Evolutionary conservation across 2,329 filamentous ascomycete species (phyloP), one percentile per base, ranked within the genome.

Genomic region (Myriosclerotinia duriaeana): DNA sequence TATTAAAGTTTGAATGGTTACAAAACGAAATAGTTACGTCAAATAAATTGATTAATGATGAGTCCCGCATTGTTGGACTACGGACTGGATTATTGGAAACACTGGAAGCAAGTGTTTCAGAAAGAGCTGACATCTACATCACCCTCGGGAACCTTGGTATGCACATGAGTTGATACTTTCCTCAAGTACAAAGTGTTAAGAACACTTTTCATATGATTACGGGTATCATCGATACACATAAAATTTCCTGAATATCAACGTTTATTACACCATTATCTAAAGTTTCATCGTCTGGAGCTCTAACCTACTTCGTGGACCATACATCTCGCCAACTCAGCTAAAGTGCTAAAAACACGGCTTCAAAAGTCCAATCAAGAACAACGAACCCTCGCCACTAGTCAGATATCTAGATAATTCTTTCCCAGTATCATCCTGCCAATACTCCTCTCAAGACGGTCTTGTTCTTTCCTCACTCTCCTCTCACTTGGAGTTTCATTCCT

Each of bases 181-280:
- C 46, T 48, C 5, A 14, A 53, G 26, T 53, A 34, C 14, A 20
- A 34, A 14, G 4, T 53, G 3, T 34, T 53, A 17, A 48, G 44
- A 17, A n/a, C 9, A 48, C 7, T 2, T 22, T 48, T 20, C 17
- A 44, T 44, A 17, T 17, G 42, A 12, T 46, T 46, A n/a, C 9
- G 8, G 44, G 44, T 20, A 1, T 36, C 2, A n/a, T n/a, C 30
- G 3, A 36, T 53, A 9, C 30, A 36, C 20, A 11, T 17, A 8
- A 44, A 30, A 17, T 17, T 58, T 58, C 22, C 11, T 26, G 15
- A 58, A 42, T 22, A 14, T 58, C 55, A 58, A 58, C 55, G 22
- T 44, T 20, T n/a, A 14, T 34, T 56, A 12, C 11, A 26, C 5
- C 44, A 34, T 14, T 20, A 12, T 58, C 22, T 5, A 34, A 9